A percentile compares a stretch with the other conserved stretches of the same genome.
phyloP scores from a whole-genome alignment of 768 basidiomycete genomes.

The Rubroboletus pulcherrimus region DNA sequence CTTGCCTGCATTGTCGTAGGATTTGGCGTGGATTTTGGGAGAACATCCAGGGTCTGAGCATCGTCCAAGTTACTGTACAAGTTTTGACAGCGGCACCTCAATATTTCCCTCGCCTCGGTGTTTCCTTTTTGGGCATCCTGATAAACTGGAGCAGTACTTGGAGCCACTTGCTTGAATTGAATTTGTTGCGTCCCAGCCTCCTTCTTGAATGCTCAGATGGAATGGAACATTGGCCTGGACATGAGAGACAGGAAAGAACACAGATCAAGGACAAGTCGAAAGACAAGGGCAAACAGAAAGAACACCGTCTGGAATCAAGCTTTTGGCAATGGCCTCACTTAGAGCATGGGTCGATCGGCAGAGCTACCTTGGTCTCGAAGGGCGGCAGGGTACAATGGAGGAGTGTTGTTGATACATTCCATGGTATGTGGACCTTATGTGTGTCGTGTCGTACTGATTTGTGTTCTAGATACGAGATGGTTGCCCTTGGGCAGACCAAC shows the following conservation, averaged over 20 bases:
- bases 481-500: slow-evolving; percentile 30
- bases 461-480: slow-evolving; percentile 30
- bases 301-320: slow-evolving; percentile 25
- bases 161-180: slow-evolving; percentile 22
- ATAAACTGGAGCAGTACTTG: background rate
- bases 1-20: slow-evolving; percentile 32
- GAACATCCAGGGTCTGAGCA: slow-evolving; percentile 54
- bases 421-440: slow-evolving; percentile 17
- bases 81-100: background rate
- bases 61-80: slow-evolving; percentile 22
- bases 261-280: slow-evolving; percentile 23
- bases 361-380: slow-evolving; percentile 49
- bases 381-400: slow-evolving; percentile 52
- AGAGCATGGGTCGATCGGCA: slow-evolving; percentile 52
- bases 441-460: slow-evolving; percentile 4
- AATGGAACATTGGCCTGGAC: slow-evolving; percentile 74
- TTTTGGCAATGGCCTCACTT: slow-evolving; percentile 49
- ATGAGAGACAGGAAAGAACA: slow-evolving; percentile 36
- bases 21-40: slow-evolving; percentile 36
- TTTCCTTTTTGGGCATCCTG: slow-evolving; percentile 19
- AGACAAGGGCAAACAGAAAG: slow-evolving; percentile 22
- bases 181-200: slow-evolving; percentile 22
- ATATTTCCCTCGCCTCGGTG: background rate
- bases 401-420: slow-evolving; percentile 33
- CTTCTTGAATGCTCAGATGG: slow-evolving; percentile 43